Base-by-base conservation (phyloP, 2,329 filamentous ascomycete genomes). In the Fusarium camptoceras region DNA sequence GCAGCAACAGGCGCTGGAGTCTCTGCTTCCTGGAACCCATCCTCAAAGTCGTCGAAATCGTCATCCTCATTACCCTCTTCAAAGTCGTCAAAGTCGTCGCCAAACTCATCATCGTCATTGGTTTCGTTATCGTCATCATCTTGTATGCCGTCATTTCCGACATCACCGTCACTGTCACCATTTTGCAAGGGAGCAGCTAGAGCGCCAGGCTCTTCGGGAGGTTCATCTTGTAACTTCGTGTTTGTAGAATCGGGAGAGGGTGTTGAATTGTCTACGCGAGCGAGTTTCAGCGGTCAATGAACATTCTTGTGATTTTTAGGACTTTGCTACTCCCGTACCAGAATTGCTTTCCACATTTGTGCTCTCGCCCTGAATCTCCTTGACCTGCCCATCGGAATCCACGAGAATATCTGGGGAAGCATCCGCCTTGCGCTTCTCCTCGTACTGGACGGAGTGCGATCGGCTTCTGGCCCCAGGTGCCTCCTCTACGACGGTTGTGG, bases 1-100 rank as follows among this genome's bases (percentile, higher is more conserved):
- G 76, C 66, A 31, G 77, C 68, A 30, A 71, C 44, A 49, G 77
- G 60, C 42, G 79, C 56, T 42, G 64, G 68, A 55, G 80, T 76
- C 57, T 83, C 83, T 59, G 87, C 78, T 77, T 88, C 83, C 75
- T 93, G 87, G 76, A 93, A 93, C 39, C 85, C 89, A 71, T 91
- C 91, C 76, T 92, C 90, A 79, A 93, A 94, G 75, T 92, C 91
- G 74, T 89, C 88, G 81, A 91, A 90, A 74, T 87, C 87, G 27
- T 83, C 83, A 47, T 83, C 83, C 10, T 82, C 84, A 59, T 83
- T 85, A 50, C 86, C 87, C 74, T 89, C 87, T 73, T 88, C 86
- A 70, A 90, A 89, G 66, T 89, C 87, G 76, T 90, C 87, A 79
- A 88, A 86, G 65, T 89, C 87, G 73, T 89, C 87, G 24, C 84